Evolutionary conservation across 2,329 filamentous ascomycete genomes (phyloP), one percentile per base, ranked within the genome.

Genomic region (Diaporthe nobilis): DNA sequence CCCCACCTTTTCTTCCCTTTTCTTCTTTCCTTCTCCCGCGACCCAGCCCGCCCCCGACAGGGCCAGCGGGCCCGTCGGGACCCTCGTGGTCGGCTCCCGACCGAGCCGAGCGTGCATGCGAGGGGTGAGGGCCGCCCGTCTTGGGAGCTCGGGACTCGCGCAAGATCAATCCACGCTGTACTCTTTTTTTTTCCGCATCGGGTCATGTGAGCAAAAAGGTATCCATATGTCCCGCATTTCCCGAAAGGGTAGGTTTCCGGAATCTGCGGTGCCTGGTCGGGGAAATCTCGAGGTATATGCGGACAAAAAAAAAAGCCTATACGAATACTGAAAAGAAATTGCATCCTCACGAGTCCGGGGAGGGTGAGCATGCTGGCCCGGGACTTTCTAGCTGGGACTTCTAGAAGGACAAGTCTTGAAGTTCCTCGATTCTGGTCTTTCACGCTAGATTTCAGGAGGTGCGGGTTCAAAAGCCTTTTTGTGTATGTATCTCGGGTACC

Each of bases 211-310:
- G 20, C 20, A 20, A 10, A 3, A 13, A 70, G n/a, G 49, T 28
- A 28, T 42, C 49, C 34, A 55, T 17, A 20, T 34, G 1, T 42
- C 37, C n/a, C 34, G 49, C 37, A 42, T n/a, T n/a, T 22, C 49
- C 65, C n/a, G 34, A 70, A 31, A 39, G 34, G 65, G 49, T 5
- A 42, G 13, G 31, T 53, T 68, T 68, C 63, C 31, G 13, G 4
- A 28, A 20, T 12, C 12, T 20, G 22, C n/a, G 65, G 34, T 31
- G n/a, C 47, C 13, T 5, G 34, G 31, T 70, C 49, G 65, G 65
- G 65, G 49, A 70, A 55, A 70, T 10, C 34, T 70, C 65, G 65
- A 70, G 49, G 65, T 25, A 42, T 42, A 28, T 42, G 37, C 49
- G 47, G 65, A 34, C 31, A 34, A 34, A 34, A 34, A 34, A 34